phyloP scores from a whole-genome alignment of 768 basidiomycete species.

The Termitomyces sp. region DNA sequence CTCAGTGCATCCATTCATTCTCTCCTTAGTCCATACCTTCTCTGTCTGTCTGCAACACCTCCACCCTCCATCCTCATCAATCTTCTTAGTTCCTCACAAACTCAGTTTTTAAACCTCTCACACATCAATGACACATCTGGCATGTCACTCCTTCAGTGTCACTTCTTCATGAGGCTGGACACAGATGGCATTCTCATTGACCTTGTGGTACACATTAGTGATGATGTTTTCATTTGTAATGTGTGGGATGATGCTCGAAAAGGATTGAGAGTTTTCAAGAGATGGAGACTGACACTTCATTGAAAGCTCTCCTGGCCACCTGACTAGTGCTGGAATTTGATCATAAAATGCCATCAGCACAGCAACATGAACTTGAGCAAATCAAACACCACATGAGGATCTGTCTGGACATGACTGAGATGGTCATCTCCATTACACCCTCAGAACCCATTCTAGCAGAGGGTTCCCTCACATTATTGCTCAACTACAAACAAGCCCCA shows the following conservation, averaged over 20 bases:
- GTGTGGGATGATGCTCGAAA: conserved; percentile 67
- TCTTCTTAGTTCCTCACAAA: conserved; percentile 69
- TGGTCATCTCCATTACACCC: background rate
- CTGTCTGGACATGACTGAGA: background rate
- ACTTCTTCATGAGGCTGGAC: conserved; percentile 84
- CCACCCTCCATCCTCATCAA: conserved; percentile 45
- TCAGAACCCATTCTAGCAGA: conserved; percentile 1
- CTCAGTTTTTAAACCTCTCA: conserved; percentile 69
- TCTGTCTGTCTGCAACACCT: conserved; percentile 43
- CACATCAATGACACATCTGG: conserved; percentile 81
- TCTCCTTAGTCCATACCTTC: conserved; percentile 6
- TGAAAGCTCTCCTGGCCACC: too few relatives aligned
- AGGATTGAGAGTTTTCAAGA: conserved; percentile 24
- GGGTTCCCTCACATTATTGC: background rate
- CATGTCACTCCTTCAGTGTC: conserved; percentile 32
- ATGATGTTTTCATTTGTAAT: conserved; percentile 86
- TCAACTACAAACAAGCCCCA: background rate
- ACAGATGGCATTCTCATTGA: conserved; percentile 77
- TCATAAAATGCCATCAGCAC: too few relatives aligned
- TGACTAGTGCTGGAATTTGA: too few relatives aligned
- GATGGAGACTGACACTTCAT: too few relatives aligned
- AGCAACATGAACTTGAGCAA: background rate
- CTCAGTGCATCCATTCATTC: conserved; percentile 74
- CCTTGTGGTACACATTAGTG: conserved; percentile 80
- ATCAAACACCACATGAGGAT: background rate